phyloP scores from a whole-genome alignment of 176 grass and related monocot species.

The Oryza nivara region DNA sequence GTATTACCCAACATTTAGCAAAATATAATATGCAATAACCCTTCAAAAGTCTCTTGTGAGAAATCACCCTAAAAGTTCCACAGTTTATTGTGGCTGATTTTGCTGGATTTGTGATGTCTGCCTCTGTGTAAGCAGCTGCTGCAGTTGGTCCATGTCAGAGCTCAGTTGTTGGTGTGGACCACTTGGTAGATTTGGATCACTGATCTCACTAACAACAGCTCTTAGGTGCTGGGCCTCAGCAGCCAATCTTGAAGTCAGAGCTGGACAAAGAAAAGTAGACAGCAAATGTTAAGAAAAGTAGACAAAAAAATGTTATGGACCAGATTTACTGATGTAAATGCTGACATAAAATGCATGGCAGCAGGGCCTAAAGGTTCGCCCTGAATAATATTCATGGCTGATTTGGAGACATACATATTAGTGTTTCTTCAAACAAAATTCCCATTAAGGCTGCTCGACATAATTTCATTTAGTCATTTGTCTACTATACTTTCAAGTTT shows the following conservation, averaged over 20 bases:
- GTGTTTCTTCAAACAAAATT: too few relatives aligned
- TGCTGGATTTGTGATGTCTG: constrained; percentile 44
- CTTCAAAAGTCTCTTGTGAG: constrained; percentile 18
- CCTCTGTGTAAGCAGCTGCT: constrained; percentile 56
- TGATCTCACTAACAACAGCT: constrained; percentile 55
- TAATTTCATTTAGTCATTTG: too few relatives aligned
- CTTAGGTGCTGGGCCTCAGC: constrained; percentile 65
- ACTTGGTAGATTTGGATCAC: constrained; percentile 31
- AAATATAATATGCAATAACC: constrained; percentile 12
- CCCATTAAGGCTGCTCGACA: too few relatives aligned
- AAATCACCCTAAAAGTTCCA: constrained; percentile 41
- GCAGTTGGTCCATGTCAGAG: constrained; percentile 64
- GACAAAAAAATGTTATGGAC: not conserved
- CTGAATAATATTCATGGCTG: too few relatives aligned
- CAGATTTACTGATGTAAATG: not conserved
- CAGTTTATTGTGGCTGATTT: constrained; percentile 28
- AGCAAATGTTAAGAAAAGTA: not conserved
- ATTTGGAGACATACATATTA: too few relatives aligned
- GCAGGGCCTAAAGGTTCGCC: not conserved
- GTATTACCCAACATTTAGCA: not conserved
- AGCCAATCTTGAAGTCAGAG: constrained; percentile 75
- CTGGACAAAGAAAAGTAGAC: constrained; percentile 46
- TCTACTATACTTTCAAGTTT: too few relatives aligned
- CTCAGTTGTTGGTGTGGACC: constrained; percentile 50
- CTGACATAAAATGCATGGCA: not conserved